Evolutionary conservation across 1,284 basidiomycete genomes (phyloP).

Genomic region (Kalmanozyma brasiliensis): DNA sequence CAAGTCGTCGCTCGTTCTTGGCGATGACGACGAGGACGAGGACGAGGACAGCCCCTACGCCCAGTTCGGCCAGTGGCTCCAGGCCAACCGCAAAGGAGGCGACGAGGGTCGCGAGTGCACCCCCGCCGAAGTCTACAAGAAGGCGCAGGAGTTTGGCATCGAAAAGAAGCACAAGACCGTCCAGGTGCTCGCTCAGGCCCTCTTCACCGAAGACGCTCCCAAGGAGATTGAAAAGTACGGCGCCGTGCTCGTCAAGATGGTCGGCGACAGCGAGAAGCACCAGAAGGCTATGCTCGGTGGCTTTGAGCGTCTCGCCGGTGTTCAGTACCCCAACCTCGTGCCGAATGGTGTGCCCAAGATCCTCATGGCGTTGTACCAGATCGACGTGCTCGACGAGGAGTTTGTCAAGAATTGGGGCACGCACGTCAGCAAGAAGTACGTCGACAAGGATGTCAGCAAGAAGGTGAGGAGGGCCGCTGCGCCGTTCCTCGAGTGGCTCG

Average conservation of each 20-base stretch:
- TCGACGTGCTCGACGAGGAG: constrained; percentile 91
- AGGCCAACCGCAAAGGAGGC: constrained; percentile 76
- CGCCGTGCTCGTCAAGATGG: constrained; percentile 80
- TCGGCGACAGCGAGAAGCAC: constrained; percentile 80
- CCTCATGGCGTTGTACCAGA: constrained; percentile 93
- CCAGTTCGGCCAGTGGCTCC: constrained; percentile 85
- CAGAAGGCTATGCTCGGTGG: constrained; percentile 86
- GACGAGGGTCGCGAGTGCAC: constrained; percentile 53
- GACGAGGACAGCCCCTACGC: constrained; percentile 75
- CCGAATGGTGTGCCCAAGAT: constrained; percentile 80
- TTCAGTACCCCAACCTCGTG: constrained; percentile 61
- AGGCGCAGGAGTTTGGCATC: constrained; percentile 89
- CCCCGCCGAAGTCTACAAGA: constrained; percentile 80
- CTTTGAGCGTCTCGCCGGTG: constrained; percentile 64
- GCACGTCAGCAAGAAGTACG: constrained; percentile 95
- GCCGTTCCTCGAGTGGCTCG: constrained; percentile 78
- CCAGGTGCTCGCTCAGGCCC: constrained; percentile 83
- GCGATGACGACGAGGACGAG: constrained; percentile 77
- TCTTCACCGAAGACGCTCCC: constrained; percentile 83
- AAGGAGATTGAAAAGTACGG: constrained; percentile 79
- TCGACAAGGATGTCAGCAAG: constrained; percentile 93
- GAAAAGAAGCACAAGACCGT: constrained; percentile 95
- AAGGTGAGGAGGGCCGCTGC: constrained; percentile 94
- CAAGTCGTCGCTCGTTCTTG: constrained; percentile 71
- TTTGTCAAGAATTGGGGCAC: constrained; percentile 92